Percentiles rank a stretch among this genome's conserved stretches.
Conservation (phyloP, 2,329 filamentous ascomycete species). For the Verticillium nonalfalfae region DNA sequence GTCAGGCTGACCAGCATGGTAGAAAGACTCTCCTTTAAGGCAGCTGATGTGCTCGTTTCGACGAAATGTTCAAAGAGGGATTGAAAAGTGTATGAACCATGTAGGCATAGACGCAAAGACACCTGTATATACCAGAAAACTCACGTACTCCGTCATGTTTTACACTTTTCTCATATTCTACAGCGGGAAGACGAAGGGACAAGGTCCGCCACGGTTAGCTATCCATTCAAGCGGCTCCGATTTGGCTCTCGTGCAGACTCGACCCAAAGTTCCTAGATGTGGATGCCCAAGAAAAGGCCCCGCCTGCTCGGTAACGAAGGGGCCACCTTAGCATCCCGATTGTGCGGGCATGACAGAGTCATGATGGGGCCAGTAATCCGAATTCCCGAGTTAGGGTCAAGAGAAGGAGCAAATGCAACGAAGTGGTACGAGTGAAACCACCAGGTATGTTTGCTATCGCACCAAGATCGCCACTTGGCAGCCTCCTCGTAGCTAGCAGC, state of each 20-base stretch:
- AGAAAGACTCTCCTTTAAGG: not conserved
- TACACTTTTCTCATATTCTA: no score
- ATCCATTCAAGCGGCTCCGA: no score
- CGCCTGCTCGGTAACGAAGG: not conserved
- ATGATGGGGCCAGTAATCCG: not conserved
- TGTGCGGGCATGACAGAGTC: not conserved
- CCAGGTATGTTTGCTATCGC: not conserved
- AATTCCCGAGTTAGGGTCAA: not conserved
- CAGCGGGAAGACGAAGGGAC: not conserved
- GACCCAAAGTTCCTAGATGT: not conserved
- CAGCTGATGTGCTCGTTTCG: no score
- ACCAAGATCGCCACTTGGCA: not conserved
- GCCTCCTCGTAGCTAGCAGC: not conserved
- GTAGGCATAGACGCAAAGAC: no score
- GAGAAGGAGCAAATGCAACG: not conserved
- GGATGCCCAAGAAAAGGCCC: not conserved
- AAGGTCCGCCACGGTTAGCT: not conserved
- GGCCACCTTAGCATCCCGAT: not conserved
- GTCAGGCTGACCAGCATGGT: not conserved
- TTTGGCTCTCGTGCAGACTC: not conserved
- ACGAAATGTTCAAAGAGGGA: no score
- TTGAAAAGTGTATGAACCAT: no score
- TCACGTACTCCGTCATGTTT: no score
- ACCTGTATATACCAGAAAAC: no score
- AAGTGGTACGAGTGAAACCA: not conserved